phyloP scores from a whole-genome alignment of 345 rosid species.

The Firmiana major region DNA sequence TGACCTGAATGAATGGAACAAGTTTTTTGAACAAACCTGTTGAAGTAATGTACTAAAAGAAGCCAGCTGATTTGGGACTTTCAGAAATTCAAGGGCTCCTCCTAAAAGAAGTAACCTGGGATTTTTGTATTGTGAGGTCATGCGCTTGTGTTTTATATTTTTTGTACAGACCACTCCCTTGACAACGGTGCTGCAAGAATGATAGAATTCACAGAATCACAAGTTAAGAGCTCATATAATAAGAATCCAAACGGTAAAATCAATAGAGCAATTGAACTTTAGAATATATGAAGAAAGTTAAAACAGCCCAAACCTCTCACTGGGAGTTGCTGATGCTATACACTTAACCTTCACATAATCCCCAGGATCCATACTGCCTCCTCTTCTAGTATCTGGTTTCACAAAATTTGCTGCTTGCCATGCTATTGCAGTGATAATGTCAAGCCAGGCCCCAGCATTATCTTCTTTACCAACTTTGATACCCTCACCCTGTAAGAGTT shows the following conservation, averaged over 20 bases:
- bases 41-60: slow-evolving; percentile 81
- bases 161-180: slow-evolving; percentile 95
- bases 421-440: slow-evolving; percentile 69
- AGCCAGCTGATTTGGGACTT: slow-evolving; percentile 74
- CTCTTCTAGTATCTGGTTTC: slow-evolving; percentile 93
- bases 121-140: slow-evolving; percentile 93
- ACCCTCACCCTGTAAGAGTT: slow-evolving; percentile 76
- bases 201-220: slow-evolving; percentile 16
- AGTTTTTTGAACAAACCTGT: slow-evolving; percentile 52
- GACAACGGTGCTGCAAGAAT: slow-evolving; percentile 59
- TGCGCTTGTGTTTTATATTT: slow-evolving; percentile 97
- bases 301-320: slow-evolving; percentile 58
- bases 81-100: slow-evolving; percentile 92
- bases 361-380: slow-evolving; percentile 99
- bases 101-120: slow-evolving; percentile 84
- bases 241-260: background rate
- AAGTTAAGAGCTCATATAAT: slow-evolving; percentile 7
- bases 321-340: slow-evolving; percentile 79
- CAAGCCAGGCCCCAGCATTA: slow-evolving; percentile 67
- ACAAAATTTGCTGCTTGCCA: slow-evolving; percentile 97
- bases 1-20: background rate
- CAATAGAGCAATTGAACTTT: background rate
- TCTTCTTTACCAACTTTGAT: slow-evolving; percentile 48
- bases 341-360: slow-evolving; percentile 95
- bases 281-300: background rate